A percentile compares a stretch with the other conserved stretches of the same genome.
phyloP scores from a whole-genome alignment of 345 rosid genomes.

The Theobroma cacao region DNA sequence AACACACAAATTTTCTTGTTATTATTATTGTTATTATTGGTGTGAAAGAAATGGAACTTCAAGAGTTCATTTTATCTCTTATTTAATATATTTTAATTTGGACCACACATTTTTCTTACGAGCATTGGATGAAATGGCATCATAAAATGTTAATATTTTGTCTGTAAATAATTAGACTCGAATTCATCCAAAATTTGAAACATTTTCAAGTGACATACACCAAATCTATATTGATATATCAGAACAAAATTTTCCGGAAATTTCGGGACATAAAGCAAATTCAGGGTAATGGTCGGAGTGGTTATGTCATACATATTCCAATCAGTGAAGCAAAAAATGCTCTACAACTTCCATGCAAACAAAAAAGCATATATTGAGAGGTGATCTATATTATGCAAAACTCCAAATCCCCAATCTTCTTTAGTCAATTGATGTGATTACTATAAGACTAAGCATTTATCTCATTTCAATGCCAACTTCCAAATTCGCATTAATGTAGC shows the following conservation, averaged over 20 bases:
- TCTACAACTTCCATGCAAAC: not conserved
- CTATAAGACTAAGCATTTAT: conserved; percentile 12
- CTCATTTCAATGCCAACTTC: conserved; percentile 2
- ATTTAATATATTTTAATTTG: too few species aligned
- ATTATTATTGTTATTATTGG: too few species aligned
- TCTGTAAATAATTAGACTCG: too few species aligned
- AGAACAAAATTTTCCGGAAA: conserved; percentile 13
- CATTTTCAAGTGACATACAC: not conserved
- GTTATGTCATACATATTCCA: not conserved
- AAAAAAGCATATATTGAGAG: not conserved
- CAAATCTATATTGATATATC: not conserved
- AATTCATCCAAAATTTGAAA: not conserved
- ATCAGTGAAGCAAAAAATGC: not conserved
- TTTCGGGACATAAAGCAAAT: conserved; percentile 28
- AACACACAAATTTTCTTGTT: too few species aligned
- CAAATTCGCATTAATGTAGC: not conserved
- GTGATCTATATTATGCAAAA: conserved; percentile 4
- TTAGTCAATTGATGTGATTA: conserved; percentile 38
- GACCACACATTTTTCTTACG: too few species aligned
- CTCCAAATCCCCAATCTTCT: conserved; percentile 24
- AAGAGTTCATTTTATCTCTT: too few species aligned
- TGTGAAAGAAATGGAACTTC: too few species aligned
- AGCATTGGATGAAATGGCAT: too few species aligned
- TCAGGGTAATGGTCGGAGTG: conserved; percentile 9
- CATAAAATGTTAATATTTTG: too few species aligned